Evolutionary conservation across 805 yeast species (phyloP), one percentile per base, ranked within the genome.

Genomic region (Blastobotrys chiropterorum): DNA sequence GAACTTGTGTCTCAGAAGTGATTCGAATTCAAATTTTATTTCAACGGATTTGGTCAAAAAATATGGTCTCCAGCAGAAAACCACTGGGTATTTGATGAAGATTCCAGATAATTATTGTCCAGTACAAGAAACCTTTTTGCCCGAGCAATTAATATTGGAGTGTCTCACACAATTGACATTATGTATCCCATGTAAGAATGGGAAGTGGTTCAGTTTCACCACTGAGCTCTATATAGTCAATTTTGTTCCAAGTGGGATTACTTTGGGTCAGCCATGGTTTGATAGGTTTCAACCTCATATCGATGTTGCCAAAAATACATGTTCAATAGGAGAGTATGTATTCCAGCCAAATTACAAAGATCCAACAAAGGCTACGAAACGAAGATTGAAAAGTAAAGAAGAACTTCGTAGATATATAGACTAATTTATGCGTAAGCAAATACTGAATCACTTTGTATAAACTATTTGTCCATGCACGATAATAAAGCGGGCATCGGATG

Each of bases 381-480:
- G 34, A 26, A 26, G 11, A 11, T 6, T 26, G 11, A 5, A 11
- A 11, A 26, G 34, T 11, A 26, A 26, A 26, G 34, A 26, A 11
- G 34, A 26, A 11, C 34, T 26, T 6, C 34, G 34, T 11, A 26
- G 11, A 11, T 11, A 26, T 26, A n/a, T n/a, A n/a, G n/a, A n/a
- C n/a, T n/a, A n/a, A n/a, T n/a, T n/a, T n/a, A n/a, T n/a, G n/a
- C n/a, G n/a, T n/a, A n/a, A n/a, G n/a, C n/a, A n/a, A n/a, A n/a
- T n/a, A n/a, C n/a, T n/a, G n/a, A n/a, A 13, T 51, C 49, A 53
- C 51, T 60, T 60, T 16, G 31, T 19, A 46, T 55, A 59, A 14
- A 60, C 46, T n/a, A 60, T 26, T 39, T 60, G 62, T 2, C 58
- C 62, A 42, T 55, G 54, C 13, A 50, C 46, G 22, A 58, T 11